Conservation (phyloP, 1,284 basidiomycete genomes). For the Trichosporon ovoides region DNA sequence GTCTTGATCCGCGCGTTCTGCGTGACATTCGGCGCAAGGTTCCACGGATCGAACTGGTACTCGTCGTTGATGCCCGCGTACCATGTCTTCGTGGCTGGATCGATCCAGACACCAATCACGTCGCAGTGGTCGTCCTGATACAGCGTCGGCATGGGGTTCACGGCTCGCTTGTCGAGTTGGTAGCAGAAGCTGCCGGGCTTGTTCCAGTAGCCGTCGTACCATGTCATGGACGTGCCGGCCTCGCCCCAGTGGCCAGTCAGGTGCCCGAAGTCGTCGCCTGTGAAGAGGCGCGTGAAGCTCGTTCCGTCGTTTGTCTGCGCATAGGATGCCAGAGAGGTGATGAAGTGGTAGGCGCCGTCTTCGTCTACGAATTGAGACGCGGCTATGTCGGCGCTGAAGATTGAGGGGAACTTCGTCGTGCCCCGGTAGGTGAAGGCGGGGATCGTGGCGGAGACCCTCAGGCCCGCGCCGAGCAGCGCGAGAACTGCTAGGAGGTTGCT, state of each 20-base stretch:
- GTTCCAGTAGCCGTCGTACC: constrained; percentile 8
- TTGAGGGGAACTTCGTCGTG: neutral
- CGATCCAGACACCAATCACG: constrained; percentile 6
- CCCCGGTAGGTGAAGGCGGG: neutral
- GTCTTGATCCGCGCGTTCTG: constrained; percentile 4
- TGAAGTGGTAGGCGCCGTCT: neutral
- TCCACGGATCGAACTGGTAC: constrained; percentile 10
- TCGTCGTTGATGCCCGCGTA: constrained; percentile 5
- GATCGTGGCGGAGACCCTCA: neutral
- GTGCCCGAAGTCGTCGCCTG: neutral
- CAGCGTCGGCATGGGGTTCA: constrained; percentile 2
- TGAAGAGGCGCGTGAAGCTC: neutral
- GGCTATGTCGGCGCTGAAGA: constrained; percentile 2
- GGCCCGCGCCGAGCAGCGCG: neutral
- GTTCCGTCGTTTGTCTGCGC: neutral
- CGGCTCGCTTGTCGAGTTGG: neutral
- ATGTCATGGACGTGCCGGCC: neutral
- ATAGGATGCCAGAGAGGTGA: neutral
- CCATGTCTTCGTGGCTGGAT: constrained; percentile 2
- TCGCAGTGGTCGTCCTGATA: constrained; percentile 13
- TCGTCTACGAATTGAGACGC: constrained; percentile 3
- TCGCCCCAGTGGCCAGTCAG: neutral
- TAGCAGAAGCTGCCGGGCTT: constrained; percentile 2
- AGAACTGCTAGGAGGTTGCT: neutral
- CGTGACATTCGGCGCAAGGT: neutral